A percentile compares a stretch with the other conserved stretches of the same genome.
Evolutionary conservation across 1,284 basidiomycete species (phyloP).

Genomic region (Leccinum pachyderme): DNA sequence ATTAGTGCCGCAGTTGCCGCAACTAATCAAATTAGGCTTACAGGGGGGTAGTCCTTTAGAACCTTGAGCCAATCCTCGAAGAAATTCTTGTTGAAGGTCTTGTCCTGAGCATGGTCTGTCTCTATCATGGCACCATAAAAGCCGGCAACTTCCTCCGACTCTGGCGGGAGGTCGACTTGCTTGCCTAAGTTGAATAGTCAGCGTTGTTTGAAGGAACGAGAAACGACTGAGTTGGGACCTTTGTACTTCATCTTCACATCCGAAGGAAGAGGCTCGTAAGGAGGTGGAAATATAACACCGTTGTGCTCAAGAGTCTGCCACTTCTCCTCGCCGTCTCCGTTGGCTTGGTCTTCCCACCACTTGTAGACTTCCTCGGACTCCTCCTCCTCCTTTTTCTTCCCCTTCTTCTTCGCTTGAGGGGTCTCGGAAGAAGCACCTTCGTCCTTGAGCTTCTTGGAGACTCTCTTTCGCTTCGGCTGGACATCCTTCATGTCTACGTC

Average conservation of each 20-base stretch:
- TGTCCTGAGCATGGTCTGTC: slow-evolving; percentile 90
- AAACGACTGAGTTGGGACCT: slow-evolving; percentile 48
- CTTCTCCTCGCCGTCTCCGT: slow-evolving; percentile 78
- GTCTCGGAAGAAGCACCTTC: slow-evolving; percentile 26
- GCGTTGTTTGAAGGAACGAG: slow-evolving; percentile 5
- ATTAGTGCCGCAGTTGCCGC: slow-evolving; percentile 7
- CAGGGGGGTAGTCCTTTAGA: slow-evolving; percentile 84
- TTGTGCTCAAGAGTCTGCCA: slow-evolving; percentile 94
- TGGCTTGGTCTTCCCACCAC: slow-evolving; percentile 80
- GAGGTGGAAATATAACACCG: slow-evolving; percentile 95
- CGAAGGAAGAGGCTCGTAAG: slow-evolving; percentile 85
- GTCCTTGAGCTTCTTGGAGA: slow-evolving; percentile 40
- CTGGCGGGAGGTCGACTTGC: slow-evolving; percentile 75
- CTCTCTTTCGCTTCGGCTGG: slow-evolving; percentile 45
- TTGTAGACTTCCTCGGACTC: slow-evolving; percentile 70
- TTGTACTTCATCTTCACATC: slow-evolving; percentile 95
- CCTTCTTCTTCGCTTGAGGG: slow-evolving; percentile 40
- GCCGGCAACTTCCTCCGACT: slow-evolving; percentile 94
- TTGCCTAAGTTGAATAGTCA: slow-evolving; percentile 54
- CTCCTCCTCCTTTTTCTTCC: slow-evolving; percentile 57
- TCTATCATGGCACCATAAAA: slow-evolving; percentile 95
- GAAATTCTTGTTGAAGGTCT: slow-evolving; percentile 93
- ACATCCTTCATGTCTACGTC: slow-evolving; percentile 46
- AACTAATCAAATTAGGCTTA: slow-evolving; percentile 41
- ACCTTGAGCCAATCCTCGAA: slow-evolving; percentile 88